These are phyloP conservation scores for Pythium brachiatum DNA, from an alignment of 352 stramenopile species.

Conservation along the genomic window DNA sequence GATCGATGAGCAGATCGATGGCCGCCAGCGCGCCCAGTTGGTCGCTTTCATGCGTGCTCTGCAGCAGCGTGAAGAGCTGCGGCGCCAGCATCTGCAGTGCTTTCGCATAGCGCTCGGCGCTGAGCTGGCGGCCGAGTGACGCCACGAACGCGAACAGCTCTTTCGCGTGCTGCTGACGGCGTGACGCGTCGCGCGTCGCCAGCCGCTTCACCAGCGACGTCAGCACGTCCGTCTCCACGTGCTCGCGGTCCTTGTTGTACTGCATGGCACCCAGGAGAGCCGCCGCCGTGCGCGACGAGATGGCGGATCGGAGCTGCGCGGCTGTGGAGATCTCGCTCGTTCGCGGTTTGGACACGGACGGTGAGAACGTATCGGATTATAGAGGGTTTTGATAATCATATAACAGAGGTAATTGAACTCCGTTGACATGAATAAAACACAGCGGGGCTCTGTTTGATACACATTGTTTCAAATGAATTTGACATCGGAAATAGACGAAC, in stretches of 20 bases:
- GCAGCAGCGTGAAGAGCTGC: conserved; percentile 68
- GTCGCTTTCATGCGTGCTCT: conserved; percentile 57
- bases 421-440: too few relatives aligned
- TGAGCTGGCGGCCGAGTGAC: conserved; percentile 67
- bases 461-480: too few relatives aligned
- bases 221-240: conserved; percentile 52
- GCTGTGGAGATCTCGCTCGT: too few relatives aligned
- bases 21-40: conserved; percentile 73
- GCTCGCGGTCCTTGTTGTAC: conserved; percentile 58
- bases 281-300: neutral
- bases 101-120: conserved; percentile 78
- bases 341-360: neutral
- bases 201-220: conserved; percentile 62
- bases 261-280: conserved; percentile 12
- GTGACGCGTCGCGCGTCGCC: conserved; percentile 35
- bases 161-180: conserved; percentile 39
- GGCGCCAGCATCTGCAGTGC: conserved; percentile 70
- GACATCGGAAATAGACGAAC: too few relatives aligned
- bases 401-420: too few relatives aligned
- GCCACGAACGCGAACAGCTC: conserved; percentile 67
- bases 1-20: conserved; percentile 78
- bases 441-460: too few relatives aligned
- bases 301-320: neutral
- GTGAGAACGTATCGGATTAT: too few relatives aligned
- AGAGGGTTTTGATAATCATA: too few relatives aligned